Conservation (phyloP, 2,329 filamentous ascomycete genomes). For the Macrophomina phaseolina region DNA sequence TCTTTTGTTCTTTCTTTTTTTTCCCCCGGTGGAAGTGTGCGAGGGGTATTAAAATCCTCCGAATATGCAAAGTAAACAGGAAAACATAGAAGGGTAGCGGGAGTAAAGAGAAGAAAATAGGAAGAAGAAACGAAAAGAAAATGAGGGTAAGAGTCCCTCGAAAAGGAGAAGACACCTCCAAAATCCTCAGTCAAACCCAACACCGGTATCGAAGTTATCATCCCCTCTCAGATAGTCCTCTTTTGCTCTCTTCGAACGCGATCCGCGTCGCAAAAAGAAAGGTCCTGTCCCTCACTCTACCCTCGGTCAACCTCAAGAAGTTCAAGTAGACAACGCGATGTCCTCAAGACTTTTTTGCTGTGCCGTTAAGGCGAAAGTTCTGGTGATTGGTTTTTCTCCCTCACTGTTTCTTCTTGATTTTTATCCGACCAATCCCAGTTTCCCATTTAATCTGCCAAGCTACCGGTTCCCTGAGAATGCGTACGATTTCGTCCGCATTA, state of each 20-base stretch:
- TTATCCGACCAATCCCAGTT: background rate
- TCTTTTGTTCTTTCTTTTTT: conserved; percentile 19
- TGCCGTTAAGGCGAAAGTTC: conserved; percentile 13
- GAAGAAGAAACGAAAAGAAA: background rate
- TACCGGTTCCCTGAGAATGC: conserved; percentile 8
- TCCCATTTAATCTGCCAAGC: background rate
- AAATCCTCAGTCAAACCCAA: background rate
- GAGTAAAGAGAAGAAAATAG: background rate
- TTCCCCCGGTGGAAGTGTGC: background rate
- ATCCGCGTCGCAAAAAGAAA: background rate
- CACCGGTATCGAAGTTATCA: background rate
- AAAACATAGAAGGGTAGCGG: background rate
- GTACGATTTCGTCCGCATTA: conserved; percentile 6
- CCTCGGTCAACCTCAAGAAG: conserved; percentile 17
- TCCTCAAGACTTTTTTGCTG: conserved; percentile 19
- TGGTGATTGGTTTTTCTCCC: background rate
- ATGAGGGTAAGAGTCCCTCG: background rate
- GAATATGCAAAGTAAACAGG: background rate
- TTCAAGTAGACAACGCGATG: conserved; percentile 13
- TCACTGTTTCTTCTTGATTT: conserved; percentile 14
- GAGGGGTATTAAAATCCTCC: conserved; percentile 12
- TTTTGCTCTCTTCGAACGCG: background rate
- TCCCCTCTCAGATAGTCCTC: background rate
- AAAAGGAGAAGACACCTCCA: background rate
- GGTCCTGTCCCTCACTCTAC: background rate